Percentiles rank a stretch among this genome's conserved stretches.
Evolutionary conservation across 2,329 filamentous ascomycete genomes (phyloP).

Genomic region (Colletotrichum paranaense): DNA sequence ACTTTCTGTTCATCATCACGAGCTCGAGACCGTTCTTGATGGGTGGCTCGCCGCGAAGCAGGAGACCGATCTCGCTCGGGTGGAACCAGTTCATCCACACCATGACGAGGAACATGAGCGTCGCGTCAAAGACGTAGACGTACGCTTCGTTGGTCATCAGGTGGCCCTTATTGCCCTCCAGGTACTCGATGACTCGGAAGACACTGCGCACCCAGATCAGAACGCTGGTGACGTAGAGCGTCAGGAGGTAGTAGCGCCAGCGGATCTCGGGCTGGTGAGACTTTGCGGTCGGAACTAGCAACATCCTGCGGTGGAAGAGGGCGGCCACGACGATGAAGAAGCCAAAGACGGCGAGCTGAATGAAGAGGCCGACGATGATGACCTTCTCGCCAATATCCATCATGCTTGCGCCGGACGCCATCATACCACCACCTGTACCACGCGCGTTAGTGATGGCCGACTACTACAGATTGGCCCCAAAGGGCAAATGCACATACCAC

Average conservation of each 20-base stretch:
- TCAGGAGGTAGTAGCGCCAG: conserved; percentile 45
- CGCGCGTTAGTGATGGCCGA: background rate
- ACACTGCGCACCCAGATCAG: conserved; percentile 58
- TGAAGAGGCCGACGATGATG: conserved; percentile 62
- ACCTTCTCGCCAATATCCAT: conserved; percentile 53
- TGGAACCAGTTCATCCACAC: conserved; percentile 38
- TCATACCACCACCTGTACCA: conserved; percentile 26
- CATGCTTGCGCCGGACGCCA: conserved; percentile 19
- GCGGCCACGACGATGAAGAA: conserved; percentile 60
- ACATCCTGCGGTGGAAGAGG: conserved; percentile 53
- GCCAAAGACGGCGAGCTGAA: conserved; percentile 65
- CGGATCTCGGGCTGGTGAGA: conserved; percentile 33
- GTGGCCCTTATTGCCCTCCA: conserved; percentile 53
- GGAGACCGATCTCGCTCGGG: conserved; percentile 31
- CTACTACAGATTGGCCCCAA: too few relatives aligned
- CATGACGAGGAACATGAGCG: conserved; percentile 54
- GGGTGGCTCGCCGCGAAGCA: conserved; percentile 26
- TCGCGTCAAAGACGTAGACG: conserved; percentile 57
- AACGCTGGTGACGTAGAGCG: conserved; percentile 45
- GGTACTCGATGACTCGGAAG: conserved; percentile 60
- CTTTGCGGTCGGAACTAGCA: conserved; percentile 37
- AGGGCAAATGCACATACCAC: conserved; percentile 33
- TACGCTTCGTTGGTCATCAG: conserved; percentile 53
- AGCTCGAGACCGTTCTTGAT: conserved; percentile 32
- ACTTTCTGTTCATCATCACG: conserved; percentile 1